Evolutionary conservation across 306 rosid species (phyloP).

Genomic region (Mimosa bimucronata): DNA sequence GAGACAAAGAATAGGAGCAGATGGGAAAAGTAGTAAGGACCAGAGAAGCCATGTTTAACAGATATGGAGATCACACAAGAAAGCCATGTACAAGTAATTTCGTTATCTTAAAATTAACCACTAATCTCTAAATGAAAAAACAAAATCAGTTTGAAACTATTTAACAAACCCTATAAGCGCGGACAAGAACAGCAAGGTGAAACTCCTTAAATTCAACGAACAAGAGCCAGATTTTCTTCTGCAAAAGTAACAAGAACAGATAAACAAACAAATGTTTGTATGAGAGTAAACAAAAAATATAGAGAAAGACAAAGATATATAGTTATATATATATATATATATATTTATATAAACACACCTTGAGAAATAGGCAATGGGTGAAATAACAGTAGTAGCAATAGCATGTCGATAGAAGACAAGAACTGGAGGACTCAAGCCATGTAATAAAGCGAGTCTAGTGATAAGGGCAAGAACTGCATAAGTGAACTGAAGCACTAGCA

Average conservation of each 20-base stretch:
- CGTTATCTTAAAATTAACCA: neutral
- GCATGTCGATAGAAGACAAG: slow-evolving; percentile 56
- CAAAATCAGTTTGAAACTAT: neutral
- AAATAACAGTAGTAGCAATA: slow-evolving; percentile 53
- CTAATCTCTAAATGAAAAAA: neutral
- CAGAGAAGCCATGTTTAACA: too few relatives aligned
- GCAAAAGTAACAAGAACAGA: neutral
- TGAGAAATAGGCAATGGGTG: slow-evolving; percentile 52
- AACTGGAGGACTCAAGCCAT: slow-evolving; percentile 64
- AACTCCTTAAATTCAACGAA: slow-evolving; percentile 50
- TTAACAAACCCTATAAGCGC: slow-evolving; percentile 58
- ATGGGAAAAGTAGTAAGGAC: too few relatives aligned
- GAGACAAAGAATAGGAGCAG: too few relatives aligned
- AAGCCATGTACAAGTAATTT: neutral
- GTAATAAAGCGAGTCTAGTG: slow-evolving; percentile 44
- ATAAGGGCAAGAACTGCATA: slow-evolving; percentile 45
- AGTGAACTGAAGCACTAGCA: slow-evolving; percentile 48
- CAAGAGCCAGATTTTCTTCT: slow-evolving; percentile 43
- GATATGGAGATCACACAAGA: too few relatives aligned
- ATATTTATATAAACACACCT: slow-evolving; percentile 30
- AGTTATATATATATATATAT: too few relatives aligned
- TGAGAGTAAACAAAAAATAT: neutral
- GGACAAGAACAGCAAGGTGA: slow-evolving; percentile 50
- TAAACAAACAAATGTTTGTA: neutral
- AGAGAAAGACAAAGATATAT: neutral